Base-by-base conservation (phyloP, 148 eudicot species). In the Oxyria digyna region DNA sequence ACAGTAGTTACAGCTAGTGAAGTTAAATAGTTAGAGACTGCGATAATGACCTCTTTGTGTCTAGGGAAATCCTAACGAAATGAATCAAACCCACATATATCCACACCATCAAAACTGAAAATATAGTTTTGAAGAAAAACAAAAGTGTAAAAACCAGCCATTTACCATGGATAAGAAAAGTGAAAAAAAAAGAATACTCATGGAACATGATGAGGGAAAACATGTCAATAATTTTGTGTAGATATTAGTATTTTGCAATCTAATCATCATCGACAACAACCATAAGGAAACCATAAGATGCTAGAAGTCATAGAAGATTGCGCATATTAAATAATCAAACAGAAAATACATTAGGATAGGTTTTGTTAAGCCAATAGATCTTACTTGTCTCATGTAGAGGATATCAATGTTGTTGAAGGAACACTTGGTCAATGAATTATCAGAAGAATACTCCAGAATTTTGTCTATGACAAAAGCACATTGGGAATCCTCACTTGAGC, bases 201-300 rank as follows among this genome's bases (percentile, higher is more conserved):
- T 54, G 62, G 31, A 26, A 26, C n/a, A 11, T 10, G 32, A 54
- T 54, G 31, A 54, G 62, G 62, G 62, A 32, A 54, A 23, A 48
- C 12, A 48, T 9, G 15, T 13, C 12, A 4, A 54, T 26, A 23
- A 26, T 54, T 24, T 23, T 26, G 62, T 54, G 62, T 2, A 54
- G 62, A 54, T 54, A 9, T 54, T 12, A 20, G 31, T 26, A 54
- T 54, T 24, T 66, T 38, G 5, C 9, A 65, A 89, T 96, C 96
- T 92, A 96, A 81, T 92, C 98, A 74, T 92, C 98, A 78, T 92
- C 98, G 64, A 94, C 96, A 63, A 92, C 89, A 77, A 92, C 79
- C 68, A 96, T 92, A 72, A 92, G 84, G 67, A 78, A 79, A 69
- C 89, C 85, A 80, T 84, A 89, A 48, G 94, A 87, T 79, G 90